Percentiles rank a stretch among this genome's conserved stretches.
These are phyloP conservation scores for Rhypophila decipiens DNA, from an alignment of 495 filamentous ascomycete genomes.

Conservation along the genomic window DNA sequence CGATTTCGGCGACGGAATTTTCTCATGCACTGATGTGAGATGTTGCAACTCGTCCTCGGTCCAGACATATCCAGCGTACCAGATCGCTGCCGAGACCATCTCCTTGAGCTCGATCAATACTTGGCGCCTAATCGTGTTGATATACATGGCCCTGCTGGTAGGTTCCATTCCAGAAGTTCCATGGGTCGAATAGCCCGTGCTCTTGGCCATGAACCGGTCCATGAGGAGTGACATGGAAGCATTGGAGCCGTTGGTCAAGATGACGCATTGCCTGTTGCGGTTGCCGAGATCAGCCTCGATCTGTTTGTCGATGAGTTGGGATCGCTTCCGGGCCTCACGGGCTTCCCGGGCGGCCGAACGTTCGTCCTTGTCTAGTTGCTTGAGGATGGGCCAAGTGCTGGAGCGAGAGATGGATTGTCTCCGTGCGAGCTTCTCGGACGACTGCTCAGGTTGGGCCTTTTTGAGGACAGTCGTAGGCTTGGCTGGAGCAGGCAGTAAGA, in stretches of 20 bases:
- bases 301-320: conserved; percentile 5
- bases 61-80: too few relatives aligned
- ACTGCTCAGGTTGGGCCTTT: neutral
- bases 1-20: too few relatives aligned
- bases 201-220: conserved; percentile 3
- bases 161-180: too few relatives aligned
- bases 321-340: conserved; percentile 4
- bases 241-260: neutral
- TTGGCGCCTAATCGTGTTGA: neutral
- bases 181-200: neutral
- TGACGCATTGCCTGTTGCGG: neutral
- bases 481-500: too few relatives aligned
- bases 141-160: too few relatives aligned
- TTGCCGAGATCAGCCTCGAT: conserved; percentile 1
- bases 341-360: neutral
- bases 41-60: too few relatives aligned
- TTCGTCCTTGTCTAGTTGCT: neutral
- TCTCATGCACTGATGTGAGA: too few relatives aligned
- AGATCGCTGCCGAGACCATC: too few relatives aligned
- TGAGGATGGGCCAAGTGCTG: conserved; percentile 2
- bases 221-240: conserved; percentile 2
- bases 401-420: neutral
- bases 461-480: neutral
- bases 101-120: neutral
- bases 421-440: neutral